Conservation (phyloP, 2,329 filamentous ascomycete species). For the Thielaviopsis populi region DNA sequence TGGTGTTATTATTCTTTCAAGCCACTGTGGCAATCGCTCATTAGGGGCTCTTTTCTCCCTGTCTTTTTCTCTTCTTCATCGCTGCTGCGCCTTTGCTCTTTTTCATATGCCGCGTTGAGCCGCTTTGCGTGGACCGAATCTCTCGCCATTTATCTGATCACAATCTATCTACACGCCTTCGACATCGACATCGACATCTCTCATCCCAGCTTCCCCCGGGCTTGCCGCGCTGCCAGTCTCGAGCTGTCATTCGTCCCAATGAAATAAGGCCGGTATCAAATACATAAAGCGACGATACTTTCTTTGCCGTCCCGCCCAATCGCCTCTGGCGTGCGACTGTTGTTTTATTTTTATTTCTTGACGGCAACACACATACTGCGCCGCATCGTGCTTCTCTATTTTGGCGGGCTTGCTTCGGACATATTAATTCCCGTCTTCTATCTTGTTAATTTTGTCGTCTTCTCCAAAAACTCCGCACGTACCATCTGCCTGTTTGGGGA, state of each 20-base stretch:
- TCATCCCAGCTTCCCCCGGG: too few relatives aligned
- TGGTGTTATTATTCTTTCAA: neutral
- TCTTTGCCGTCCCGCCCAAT: neutral
- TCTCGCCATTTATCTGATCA: neutral
- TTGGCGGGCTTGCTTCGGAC: neutral
- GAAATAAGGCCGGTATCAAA: neutral
- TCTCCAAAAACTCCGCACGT: slow-evolving; percentile 3
- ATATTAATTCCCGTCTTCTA: neutral
- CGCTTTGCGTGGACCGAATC: neutral
- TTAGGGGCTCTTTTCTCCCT: neutral
- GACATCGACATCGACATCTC: neutral
- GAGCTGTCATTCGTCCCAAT: neutral
- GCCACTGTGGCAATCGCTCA: neutral
- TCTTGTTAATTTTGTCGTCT: neutral
- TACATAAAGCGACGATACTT: neutral
- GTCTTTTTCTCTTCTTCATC: neutral
- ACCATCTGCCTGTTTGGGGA: neutral
- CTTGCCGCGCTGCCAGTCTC: neutral
- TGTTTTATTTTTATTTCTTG: slow-evolving; percentile 2
- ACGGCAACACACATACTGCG: neutral
- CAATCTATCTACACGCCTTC: neutral
- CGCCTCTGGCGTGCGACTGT: neutral
- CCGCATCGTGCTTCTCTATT: neutral
- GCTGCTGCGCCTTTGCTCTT: neutral
- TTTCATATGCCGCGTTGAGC: neutral